Conservation (phyloP, 176 grass and related monocot genomes). For the Aegilops tauschii region DNA sequence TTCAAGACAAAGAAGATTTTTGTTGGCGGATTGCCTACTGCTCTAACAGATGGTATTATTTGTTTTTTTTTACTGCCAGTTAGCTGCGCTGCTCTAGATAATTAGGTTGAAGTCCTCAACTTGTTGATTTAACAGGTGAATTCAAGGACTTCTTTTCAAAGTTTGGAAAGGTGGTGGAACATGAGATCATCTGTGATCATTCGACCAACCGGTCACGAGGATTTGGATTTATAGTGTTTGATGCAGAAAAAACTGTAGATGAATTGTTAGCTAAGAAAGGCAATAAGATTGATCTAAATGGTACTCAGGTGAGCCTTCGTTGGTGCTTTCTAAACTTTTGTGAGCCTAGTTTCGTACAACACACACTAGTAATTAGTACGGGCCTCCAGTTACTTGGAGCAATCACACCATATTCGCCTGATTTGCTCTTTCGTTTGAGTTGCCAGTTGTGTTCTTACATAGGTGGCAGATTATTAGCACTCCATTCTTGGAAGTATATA, state of each 20-base stretch:
- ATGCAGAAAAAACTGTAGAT: conserved; percentile 87
- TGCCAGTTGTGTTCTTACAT: not conserved
- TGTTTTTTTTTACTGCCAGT: not conserved
- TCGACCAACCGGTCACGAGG: conserved; percentile 66
- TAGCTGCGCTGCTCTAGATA: not conserved
- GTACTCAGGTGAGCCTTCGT: conserved; percentile 71
- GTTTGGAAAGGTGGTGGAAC: conserved; percentile 75
- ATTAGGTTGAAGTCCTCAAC: not conserved
- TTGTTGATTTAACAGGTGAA: conserved; percentile 63
- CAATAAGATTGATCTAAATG: conserved; percentile 91
- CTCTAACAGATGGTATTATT: conserved; percentile 66
- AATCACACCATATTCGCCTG: not conserved
- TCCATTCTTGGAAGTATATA: conserved; percentile 19
- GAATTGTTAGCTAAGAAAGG: conserved; percentile 91
- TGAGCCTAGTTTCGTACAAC: conserved; percentile 25
- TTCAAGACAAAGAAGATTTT: conserved; percentile 94
- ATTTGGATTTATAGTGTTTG: conserved; percentile 93
- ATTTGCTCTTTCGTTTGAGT: conserved; percentile 21
- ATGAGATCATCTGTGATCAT: conserved; percentile 89
- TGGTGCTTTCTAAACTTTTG: conserved; percentile 13
- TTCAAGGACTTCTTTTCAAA: conserved; percentile 81
- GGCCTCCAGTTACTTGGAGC: conserved; percentile 13
- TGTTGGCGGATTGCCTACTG: conserved; percentile 72
- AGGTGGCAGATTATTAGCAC: conserved; percentile 29
- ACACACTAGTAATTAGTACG: not conserved